Evolutionary conservation across 2,329 filamentous ascomycete species (phyloP).

Genomic region (Cladophialophora immunda): DNA sequence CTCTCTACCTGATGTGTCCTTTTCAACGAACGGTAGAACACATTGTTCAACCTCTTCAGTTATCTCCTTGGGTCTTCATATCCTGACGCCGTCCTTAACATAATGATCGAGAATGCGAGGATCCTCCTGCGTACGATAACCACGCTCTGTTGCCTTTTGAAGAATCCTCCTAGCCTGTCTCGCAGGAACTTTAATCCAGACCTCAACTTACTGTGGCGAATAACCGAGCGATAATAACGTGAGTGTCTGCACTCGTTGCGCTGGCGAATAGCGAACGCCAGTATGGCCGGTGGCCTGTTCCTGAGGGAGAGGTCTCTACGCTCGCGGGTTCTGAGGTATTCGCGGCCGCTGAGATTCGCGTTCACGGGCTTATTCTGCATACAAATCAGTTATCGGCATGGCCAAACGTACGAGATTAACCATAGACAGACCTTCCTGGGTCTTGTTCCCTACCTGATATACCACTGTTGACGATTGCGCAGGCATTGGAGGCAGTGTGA

Average conservation of each 20-base stretch:
- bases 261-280: slow-evolving; percentile 9
- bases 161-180: slow-evolving; percentile 37
- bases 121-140: slow-evolving; percentile 23
- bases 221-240: not conserved
- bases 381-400: not conserved
- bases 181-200: not conserved
- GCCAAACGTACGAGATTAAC: not conserved
- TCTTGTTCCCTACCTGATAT: not conserved
- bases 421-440: not conserved
- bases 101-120: slow-evolving; percentile 26
- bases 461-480: not conserved
- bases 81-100: slow-evolving; percentile 20
- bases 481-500: too few species aligned
- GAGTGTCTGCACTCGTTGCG: slow-evolving; percentile 14
- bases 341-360: not conserved
- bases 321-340: not conserved
- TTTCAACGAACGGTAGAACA: slow-evolving; percentile 18
- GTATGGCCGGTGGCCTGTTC: not conserved
- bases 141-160: slow-evolving; percentile 27
- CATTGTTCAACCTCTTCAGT: not conserved
- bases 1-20: slow-evolving; percentile 27
- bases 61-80: slow-evolving; percentile 19
- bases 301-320: not conserved
- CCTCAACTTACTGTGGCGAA: not conserved
- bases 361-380: not conserved